Evolutionary conservation across 148 eudicot species (phyloP).

Genomic region (Cornus florida): DNA sequence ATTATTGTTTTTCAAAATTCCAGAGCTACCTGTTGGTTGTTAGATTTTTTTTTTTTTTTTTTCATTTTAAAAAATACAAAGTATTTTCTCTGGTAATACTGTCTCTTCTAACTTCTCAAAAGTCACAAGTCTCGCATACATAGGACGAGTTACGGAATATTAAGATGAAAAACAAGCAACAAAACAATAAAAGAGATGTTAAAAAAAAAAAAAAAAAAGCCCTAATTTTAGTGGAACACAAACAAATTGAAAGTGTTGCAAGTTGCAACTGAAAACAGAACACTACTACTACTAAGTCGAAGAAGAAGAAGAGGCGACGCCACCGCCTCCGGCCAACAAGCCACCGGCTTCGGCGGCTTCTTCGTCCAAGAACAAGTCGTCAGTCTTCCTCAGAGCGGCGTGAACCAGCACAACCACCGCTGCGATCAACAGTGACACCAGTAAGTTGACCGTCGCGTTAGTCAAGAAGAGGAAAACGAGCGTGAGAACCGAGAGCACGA

Average conservation of each 20-base stretch:
- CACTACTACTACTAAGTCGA: neutral
- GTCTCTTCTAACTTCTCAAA: too few species aligned
- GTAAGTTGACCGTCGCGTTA: conserved; percentile 44
- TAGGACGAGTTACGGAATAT: too few species aligned
- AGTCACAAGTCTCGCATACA: too few species aligned
- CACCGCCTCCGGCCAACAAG: conserved; percentile 8
- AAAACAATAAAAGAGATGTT: neutral
- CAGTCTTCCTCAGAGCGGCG: conserved; percentile 54
- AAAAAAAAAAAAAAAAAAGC: neutral
- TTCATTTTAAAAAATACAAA: too few species aligned
- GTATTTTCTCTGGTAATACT: too few species aligned
- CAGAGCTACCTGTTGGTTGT: too few species aligned
- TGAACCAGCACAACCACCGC: conserved; percentile 46
- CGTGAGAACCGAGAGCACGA: conserved; percentile 47
- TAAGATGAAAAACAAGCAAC: neutral
- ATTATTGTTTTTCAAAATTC: too few species aligned
- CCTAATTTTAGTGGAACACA: neutral
- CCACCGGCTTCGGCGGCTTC: conserved; percentile 47
- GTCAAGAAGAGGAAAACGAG: conserved; percentile 50
- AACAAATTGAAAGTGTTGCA: neutral
- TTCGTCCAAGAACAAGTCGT: conserved; percentile 61
- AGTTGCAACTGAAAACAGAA: neutral
- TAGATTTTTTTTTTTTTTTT: too few species aligned
- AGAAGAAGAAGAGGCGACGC: conserved; percentile 8
- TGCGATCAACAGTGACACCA: conserved; percentile 39